Base-by-base conservation (phyloP, 2,329 filamentous ascomycete genomes). In the Cryoendolithus antarcticus region DNA sequence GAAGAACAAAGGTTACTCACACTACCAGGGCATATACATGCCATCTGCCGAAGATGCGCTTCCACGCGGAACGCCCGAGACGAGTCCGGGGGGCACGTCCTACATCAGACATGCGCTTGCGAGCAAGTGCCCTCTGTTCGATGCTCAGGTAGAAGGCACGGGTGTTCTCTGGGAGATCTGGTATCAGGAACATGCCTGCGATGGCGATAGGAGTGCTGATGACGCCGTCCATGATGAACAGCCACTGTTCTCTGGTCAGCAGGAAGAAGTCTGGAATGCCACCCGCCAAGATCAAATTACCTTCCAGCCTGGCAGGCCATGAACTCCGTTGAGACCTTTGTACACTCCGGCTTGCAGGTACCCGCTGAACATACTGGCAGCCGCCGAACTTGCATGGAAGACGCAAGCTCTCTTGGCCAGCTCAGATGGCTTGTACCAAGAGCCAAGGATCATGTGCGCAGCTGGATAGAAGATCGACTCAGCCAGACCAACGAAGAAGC, bases 1-100 rank as follows among this genome's bases (percentile, higher is more conserved):
- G 19, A 21, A 21, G 19, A 21, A 21, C 19, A 21, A 21, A 21
- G 19, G 19, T 21, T 21, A 21, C 19, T 21, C 19, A 21, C 19
- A 72, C 39, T 0, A 67, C 67, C 3, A 82, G 59, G 0, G 70
- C 47, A 40, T 77, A 82, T 1, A 82, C 72, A 44, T 77, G 77
- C 77, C 78, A 82, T 4, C 70, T 72, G 0, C 65, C 64, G 41
- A 80, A 71, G 11, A 81, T 80, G 49, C 56, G 77, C 80, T 2
- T 58, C 52, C 38, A 57, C 61, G 1, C 66, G 70, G 45, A 68
- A 71, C 1, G 66, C 65, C 39, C 34, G 9, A 38, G 27, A 12
- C 19, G 34, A 3, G 60, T 0, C 67, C 64, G 6, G 15, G 72
- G 54, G 43, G 63, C 54, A 8, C 70, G 56, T 11, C 69, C 66